These are phyloP conservation scores for Psophocarpus tetragonolobus DNA, from an alignment of 306 rosid species.

Conservation along the genomic window DNA sequence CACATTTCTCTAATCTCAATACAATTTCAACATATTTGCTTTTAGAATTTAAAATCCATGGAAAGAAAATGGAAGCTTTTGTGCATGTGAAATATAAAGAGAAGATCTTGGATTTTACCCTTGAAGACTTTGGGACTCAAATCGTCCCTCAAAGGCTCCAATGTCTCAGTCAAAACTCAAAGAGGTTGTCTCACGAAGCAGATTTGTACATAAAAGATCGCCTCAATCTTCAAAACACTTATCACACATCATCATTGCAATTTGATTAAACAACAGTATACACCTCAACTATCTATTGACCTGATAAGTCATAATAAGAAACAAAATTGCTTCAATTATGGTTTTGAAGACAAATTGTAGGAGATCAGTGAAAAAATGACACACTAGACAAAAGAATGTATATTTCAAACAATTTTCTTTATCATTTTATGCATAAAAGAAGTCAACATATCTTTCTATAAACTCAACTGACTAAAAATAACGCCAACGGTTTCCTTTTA, in stretches of 20 bases:
- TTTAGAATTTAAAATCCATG: slow-evolving; percentile 6
- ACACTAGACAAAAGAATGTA: not conserved
- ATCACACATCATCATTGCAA: slow-evolving; percentile 87
- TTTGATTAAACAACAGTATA: slow-evolving; percentile 63
- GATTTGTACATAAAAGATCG: slow-evolving; percentile 50
- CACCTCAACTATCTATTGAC: slow-evolving; percentile 29
- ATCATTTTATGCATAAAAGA: not conserved
- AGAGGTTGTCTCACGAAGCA: slow-evolving; percentile 53
- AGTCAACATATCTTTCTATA: not conserved
- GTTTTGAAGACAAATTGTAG: not conserved
- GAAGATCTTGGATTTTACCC: too few species aligned
- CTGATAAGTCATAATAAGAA: slow-evolving; percentile 16
- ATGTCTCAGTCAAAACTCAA: slow-evolving; percentile 46
- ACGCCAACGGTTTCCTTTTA: not conserved
- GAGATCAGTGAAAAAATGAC: not conserved
- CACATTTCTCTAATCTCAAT: not conserved
- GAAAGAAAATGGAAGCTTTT: slow-evolving; percentile 18
- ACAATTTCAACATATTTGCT: slow-evolving; percentile 32
- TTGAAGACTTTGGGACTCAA: slow-evolving; percentile 34
- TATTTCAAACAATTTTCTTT: not conserved
- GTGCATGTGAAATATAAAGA: slow-evolving; percentile 29
- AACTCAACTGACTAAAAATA: not conserved
- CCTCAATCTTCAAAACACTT: slow-evolving; percentile 58
- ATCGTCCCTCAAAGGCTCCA: slow-evolving; percentile 49
- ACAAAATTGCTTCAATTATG: not conserved